Conservation (phyloP, 2,329 filamentous ascomycete genomes). For the Orbilia javanica region DNA sequence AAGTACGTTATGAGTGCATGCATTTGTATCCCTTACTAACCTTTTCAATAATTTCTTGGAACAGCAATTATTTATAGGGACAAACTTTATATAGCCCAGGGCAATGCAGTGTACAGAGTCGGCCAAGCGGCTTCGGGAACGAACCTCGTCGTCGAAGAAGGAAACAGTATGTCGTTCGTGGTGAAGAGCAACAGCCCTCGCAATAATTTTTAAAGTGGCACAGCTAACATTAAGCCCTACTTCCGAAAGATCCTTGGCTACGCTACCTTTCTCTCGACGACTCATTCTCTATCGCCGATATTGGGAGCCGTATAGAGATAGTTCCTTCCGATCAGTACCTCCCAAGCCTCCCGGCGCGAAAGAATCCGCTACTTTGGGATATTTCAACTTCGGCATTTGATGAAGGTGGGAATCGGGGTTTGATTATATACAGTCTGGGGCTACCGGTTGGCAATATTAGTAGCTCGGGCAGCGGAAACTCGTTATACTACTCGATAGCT, state of each 20-base stretch:
- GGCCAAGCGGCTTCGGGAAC: background rate
- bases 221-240: background rate
- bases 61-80: background rate
- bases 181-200: background rate
- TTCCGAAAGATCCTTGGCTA: background rate
- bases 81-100: background rate
- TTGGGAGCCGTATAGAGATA: background rate
- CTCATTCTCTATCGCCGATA: background rate
- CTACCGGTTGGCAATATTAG: background rate
- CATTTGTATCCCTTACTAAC: background rate
- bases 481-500: background rate
- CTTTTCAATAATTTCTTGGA: background rate
- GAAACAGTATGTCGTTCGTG: background rate
- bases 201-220: background rate
- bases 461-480: background rate
- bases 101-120: background rate
- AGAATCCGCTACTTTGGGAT: conserved; percentile 5
- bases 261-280: background rate
- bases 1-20: background rate
- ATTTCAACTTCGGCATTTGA: background rate
- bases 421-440: background rate
- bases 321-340: background rate
- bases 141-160: background rate
- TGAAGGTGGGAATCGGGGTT: background rate
- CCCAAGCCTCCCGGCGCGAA: background rate